Evolutionary conservation across 106 monocot genomes (phyloP).

Genomic region (Dioscorea alata): DNA sequence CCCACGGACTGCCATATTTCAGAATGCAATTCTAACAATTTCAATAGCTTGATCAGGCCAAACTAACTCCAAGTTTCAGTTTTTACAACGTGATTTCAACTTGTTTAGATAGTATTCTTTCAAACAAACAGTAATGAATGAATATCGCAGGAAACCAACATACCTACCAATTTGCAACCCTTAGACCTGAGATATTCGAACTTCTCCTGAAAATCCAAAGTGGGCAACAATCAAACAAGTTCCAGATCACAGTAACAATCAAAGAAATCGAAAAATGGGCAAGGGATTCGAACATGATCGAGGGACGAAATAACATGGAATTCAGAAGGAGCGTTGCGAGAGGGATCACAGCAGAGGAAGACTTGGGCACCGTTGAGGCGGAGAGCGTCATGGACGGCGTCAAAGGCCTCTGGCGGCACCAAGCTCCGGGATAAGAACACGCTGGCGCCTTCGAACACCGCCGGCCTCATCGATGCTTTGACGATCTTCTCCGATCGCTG

Average conservation of each 20-base stretch:
- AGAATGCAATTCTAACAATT: too few relatives aligned
- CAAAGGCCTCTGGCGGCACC: constrained; percentile 78
- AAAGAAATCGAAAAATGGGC: too few relatives aligned
- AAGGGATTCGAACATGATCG: constrained; percentile 34
- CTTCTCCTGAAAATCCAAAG: constrained; percentile 59
- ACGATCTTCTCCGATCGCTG: too few relatives aligned
- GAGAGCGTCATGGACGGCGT: constrained; percentile 88
- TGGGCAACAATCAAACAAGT: background rate
- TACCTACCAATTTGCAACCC: constrained; percentile 87
- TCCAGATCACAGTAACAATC: background rate
- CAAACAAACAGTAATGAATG: too few relatives aligned
- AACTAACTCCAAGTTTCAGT: too few relatives aligned
- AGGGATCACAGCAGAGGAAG: constrained; percentile 78
- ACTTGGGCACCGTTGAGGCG: constrained; percentile 81
- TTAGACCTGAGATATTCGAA: constrained; percentile 77
- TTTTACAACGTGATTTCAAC: too few relatives aligned
- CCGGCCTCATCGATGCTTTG: constrained; percentile 17
- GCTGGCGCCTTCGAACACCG: constrained; percentile 62
- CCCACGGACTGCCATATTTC: too few relatives aligned
- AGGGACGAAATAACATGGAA: constrained; percentile 88
- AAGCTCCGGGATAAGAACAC: constrained; percentile 86
- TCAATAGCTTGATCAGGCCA: too few relatives aligned
- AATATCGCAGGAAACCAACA: too few relatives aligned
- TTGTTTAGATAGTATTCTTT: too few relatives aligned
- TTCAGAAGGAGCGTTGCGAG: constrained; percentile 47